These are phyloP conservation scores for Rhodocollybia butyracea DNA, from an alignment of 768 basidiomycete species.

Conservation along the genomic window DNA sequence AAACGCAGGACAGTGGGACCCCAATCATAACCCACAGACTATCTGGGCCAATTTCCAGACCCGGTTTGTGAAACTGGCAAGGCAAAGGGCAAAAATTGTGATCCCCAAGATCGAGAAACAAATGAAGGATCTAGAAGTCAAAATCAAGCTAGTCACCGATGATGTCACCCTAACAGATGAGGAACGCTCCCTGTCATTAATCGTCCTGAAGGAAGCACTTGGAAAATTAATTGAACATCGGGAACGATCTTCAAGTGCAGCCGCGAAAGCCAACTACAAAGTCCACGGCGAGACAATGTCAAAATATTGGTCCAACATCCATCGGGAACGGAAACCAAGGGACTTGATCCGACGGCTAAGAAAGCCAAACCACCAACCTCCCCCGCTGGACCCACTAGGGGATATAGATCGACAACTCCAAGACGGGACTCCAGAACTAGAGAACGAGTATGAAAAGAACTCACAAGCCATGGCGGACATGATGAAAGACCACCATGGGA, in stretches of 20 bases:
- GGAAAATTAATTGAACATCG: neutral
- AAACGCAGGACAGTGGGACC: neutral
- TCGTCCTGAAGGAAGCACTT: conserved; percentile 6
- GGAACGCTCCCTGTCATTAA: neutral
- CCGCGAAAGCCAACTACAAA: conserved; percentile 7
- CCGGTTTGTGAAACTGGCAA: neutral
- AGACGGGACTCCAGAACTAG: too few relatives aligned
- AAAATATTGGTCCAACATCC: conserved; percentile 17
- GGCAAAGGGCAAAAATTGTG: conserved; percentile 10
- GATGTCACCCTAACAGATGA: neutral
- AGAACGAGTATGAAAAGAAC: neutral
- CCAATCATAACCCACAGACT: conserved; percentile 6
- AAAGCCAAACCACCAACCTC: neutral
- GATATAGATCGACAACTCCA: too few relatives aligned
- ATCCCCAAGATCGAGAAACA: conserved; percentile 3
- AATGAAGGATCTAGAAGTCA: neutral
- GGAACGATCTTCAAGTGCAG: neutral
- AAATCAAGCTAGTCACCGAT: neutral
- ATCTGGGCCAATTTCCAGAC: conserved; percentile 8
- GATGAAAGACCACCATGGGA: neutral
- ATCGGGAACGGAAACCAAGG: conserved; percentile 9
- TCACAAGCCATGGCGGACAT: conserved; percentile 1
- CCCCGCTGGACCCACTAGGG: neutral
- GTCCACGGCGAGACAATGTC: conserved; percentile 15
- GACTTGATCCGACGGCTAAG: conserved; percentile 17